Base-by-base conservation (phyloP, 306 rosid species). In the Prosopis cineraria region DNA sequence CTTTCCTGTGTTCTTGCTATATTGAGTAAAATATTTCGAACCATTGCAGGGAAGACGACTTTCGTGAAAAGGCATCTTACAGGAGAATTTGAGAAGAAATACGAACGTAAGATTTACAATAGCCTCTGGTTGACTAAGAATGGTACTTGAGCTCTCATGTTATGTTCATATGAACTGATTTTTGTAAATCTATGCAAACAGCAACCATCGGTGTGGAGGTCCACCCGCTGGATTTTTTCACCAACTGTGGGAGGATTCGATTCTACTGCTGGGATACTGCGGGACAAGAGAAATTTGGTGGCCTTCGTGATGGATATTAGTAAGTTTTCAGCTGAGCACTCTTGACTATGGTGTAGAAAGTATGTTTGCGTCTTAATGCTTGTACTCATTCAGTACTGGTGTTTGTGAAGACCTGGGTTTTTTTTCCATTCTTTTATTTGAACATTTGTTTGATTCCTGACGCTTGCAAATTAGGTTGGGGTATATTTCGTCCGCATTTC, bases 171-270 rank as follows among this genome's bases (percentile, higher is more conserved):
- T 60, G 72, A 34, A 70, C 47, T 60, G 66, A 25, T 47, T 36
- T 29, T 8, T 36, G 68, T 72, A 10, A 39, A 13, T 24, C 58
- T 70, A 10, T 79, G 68, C 2, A 5, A 36, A 33, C 78, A 87
- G 90, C 88, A 14, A 87, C 90, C 14, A 84, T 87, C 30, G 90
- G 88, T n/a, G 88, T 87, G 44, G 90, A 87, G 78, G 90, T 87
- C 19, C 90, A 84, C 50, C 90, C 90, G 8, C 56, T 87, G 62
- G 90, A 87, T 62, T 87, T 87, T 20, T 87, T 84, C 75, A 87
- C 88, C 10, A 87, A 87, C 81, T 87, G 87, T 65, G 88, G 88
- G n/a, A 82, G 82, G 44, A 82, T 87, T 50, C 79, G 88, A 11
- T 87, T 87, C 80, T 87, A 87, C 72, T 87, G 88, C 75, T 87